Evolutionary conservation across 257 asterid genomes (phyloP), one percentile per base, ranked within the genome.

Genomic region (Fraxinus anomala): DNA sequence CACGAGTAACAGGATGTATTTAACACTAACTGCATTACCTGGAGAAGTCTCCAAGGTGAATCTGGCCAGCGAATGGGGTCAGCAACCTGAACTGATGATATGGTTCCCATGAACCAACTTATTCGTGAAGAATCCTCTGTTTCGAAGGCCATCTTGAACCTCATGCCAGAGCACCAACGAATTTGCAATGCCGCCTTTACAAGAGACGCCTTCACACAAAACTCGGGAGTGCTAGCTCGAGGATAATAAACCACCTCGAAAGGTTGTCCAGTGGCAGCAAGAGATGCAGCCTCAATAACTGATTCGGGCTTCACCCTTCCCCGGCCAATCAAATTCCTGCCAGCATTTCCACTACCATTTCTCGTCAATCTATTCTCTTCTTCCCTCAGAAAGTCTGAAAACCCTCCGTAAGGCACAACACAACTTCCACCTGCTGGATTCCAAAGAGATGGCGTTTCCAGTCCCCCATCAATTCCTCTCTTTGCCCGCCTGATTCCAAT

Each of bases 91-190:
- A 76, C 86, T 17, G 90, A 82, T 6, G 90, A 85, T 76, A 87
- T 82, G 76, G 90, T 87, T 69, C 90, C 90, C 90, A 87, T 87
- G 76, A 87, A 87, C 90, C 90, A 87, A 80, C 90, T 87, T 56
- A 87, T 87, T 63, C 90, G 72, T 5, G 90, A 87, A 67, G 90
- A 84, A 80, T 87, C 90, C 76, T 87, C 90, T 1, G 90, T 87
- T 73, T 87, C 90, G 14, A 87, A 87, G 16, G 90, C 77, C 90
- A 87, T 87, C 83, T 87, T 87, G 82, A 87, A 87, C 81, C 90
- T 85, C 87, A 87, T 76, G 21, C 90, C 88, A 0, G 90, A 54
- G 79, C 87, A 80, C 90, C 90, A 87, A 28, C 83, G 84, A 66
- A 79, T 81, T 68, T 80, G 88, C 81, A 87, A 42, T 68, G 90